Evolutionary conservation across 176 grass and related monocot genomes (phyloP), one percentile per base, ranked within the genome.

Genomic region (Dendrocalamus sinicus): DNA sequence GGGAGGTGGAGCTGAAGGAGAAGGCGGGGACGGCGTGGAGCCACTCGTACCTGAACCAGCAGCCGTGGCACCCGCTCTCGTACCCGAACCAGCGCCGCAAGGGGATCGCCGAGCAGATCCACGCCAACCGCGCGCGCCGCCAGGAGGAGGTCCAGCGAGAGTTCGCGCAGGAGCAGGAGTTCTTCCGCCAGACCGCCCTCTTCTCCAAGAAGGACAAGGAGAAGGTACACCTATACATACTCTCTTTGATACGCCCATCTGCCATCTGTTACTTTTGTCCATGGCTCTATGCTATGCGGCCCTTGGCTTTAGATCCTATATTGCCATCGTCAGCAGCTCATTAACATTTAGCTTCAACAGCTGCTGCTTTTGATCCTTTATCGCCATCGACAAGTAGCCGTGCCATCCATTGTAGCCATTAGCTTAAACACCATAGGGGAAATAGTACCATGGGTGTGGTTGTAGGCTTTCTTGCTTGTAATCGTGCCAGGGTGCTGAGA

Each of bases 41-140:
- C 87, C 96, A 99, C 86, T 89, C 86, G 74, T 99, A 82, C 82
- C 89, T 96, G 70, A 99, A 96, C 88, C 96, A 99, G 94, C 96
- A 99, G 82, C 96, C 93, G 28, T 94, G 96, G 96, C 96, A 96
- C 32, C 94, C 92, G 22, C 93, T 99, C 47, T 96, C 96, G 7
- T 99, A 99, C 72, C 96, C 94, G 23, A 99, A 99, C 84, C 96
- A 96, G 86, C 96, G 96, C 15, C 96, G 96, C 75, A 99, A 92
- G 84, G 96, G 96, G 96, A 99, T 99, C 88, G 96, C 94, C 88
- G 96, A 99, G 88, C 96, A 99, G 86, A 79, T 89, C 74, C 83
- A 91, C 76, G 72, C 89, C 75, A 91, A 91, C 52, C 93, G 57
- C 81, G 68, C 41, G 14, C 88, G 84, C 84, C 92, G 93, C 13